Base-by-base conservation (phyloP, 768 basidiomycete genomes). In the Suillus alpinus region DNA sequence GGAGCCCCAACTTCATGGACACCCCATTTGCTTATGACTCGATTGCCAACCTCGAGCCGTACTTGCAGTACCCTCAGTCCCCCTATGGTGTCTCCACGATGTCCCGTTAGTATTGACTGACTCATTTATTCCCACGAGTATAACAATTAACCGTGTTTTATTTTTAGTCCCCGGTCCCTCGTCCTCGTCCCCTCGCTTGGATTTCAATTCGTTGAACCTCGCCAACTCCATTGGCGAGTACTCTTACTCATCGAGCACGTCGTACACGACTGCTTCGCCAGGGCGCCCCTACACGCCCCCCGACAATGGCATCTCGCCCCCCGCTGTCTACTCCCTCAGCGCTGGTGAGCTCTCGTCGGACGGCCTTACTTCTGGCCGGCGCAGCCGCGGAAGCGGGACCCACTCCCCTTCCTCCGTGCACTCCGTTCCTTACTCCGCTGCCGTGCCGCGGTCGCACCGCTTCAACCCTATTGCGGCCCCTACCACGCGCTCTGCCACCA, bases 311-410 rank as follows among this genome's bases (percentile, higher is more conserved):
- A 85, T 91, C 65, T 88, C 86, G 43, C 88, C 89, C 18, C 88
- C 87, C 43, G 82, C 87, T 53, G 83, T 91, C 63, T 89, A 90
- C 75, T 85, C 81, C 70, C 76, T 91, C 65, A 86, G 83, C 67
- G 83, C 79, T 49, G 87, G 86, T 62, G 90, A 91, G 71, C 74
- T 87, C 58, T 88, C 87, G 13, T 89, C 89, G n/a, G 90, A 91
- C 68, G 82, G 86, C 63, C 77, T 84, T 57, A 75, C 81, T 65
- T 86, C 88, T 60, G 84, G 82, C 68, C 77, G 85, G 57, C 83
- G 83, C 68, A 88, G 87, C 71, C 88, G 90, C 62, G 87, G 87
- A 71, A 87, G 86, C 69, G 85, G 84, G 62, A 84, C 85, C 41
- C 78, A 77, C 62, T 82, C 80, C 34, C 82, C 83, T 29, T 75